Evolutionary conservation across 2,329 filamentous ascomycete species (phyloP), one percentile per base, ranked within the genome.

Genomic region (Calonectria hongkongensis): DNA sequence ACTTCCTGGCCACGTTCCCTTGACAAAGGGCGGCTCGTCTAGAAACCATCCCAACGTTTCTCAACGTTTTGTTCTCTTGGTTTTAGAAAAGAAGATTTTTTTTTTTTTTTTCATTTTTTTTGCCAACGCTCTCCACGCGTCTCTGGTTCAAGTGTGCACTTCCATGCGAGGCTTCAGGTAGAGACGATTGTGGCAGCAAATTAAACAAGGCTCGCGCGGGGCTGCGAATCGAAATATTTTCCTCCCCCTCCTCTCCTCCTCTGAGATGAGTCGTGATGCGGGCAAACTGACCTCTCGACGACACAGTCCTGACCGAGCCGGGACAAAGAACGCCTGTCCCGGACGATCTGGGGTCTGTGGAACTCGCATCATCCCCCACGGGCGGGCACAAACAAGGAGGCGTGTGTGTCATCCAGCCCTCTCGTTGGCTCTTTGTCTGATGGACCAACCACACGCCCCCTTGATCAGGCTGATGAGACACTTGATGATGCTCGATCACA

Each of bases 181-280:
- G 36, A 58, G 54, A 58, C 54, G 54, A 13, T 13, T 66, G 63
- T 66, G 50, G 64, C 27, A 27, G 68, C 64, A 58, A 71, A 68
- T 71, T 72, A 73, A 66, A 76, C 76, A 78, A 74, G 71, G 71
- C 62, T 75, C 54, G 48, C 28, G 18, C 15, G 27, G 36, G 60
- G 65, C 62, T 56, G 65, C n/a, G 36, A 62, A 45, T 68, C 36
- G 65, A 54, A 48, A 48, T 48, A 8, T 48, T 21, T 48, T 8
- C 39, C 15, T 16, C 39, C 39, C 12, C 16, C 43, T n/a, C n/a
- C 45, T 25, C 45, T 48, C 45, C 45, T 36, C 33, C 33, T 36
- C 48, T 51, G 5, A 58, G 36, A 21, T 27, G 60, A 28, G 50
- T 58, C 48, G 28, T 48, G 51, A 58, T 48, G 27, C 18, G 27